Conservation (phyloP, 441 rosid genomes). For the Capsella rubella region DNA sequence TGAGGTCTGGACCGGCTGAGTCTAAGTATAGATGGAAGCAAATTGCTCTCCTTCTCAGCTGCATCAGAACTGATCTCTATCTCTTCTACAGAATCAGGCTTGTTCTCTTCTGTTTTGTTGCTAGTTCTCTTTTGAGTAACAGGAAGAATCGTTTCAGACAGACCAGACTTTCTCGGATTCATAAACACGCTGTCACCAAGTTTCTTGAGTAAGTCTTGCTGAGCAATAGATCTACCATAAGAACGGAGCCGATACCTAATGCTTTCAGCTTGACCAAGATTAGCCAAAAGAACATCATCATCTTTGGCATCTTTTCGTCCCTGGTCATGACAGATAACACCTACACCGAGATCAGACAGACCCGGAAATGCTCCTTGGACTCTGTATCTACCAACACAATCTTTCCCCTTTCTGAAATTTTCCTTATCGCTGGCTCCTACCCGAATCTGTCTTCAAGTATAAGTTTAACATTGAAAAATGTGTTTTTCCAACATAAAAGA, state of each 20-base stretch:
- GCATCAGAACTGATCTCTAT: constrained; percentile 28
- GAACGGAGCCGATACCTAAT: constrained; percentile 68
- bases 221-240: constrained; percentile 72
- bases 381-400: constrained; percentile 67
- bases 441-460: constrained; percentile 51
- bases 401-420: constrained; percentile 57
- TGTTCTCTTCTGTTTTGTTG: constrained; percentile 50
- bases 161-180: constrained; percentile 31
- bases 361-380: constrained; percentile 66
- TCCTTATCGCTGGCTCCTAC: constrained; percentile 69
- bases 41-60: constrained; percentile 46
- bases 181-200: constrained; percentile 40
- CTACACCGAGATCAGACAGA: constrained; percentile 69
- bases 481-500: neutral
- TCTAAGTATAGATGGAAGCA: constrained; percentile 50
- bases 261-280: constrained; percentile 73
- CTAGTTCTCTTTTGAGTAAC: constrained; percentile 52
- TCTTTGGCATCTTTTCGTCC: constrained; percentile 43
- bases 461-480: neutral
- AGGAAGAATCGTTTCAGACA: constrained; percentile 49
- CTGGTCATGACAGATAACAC: constrained; percentile 35
- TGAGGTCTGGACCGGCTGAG: constrained; percentile 62
- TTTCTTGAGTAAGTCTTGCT: constrained; percentile 58
- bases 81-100: constrained; percentile 36
- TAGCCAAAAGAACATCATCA: constrained; percentile 49